phyloP scores from a whole-genome alignment of 176 grass and related monocot species.

The Oryza officinalis region DNA sequence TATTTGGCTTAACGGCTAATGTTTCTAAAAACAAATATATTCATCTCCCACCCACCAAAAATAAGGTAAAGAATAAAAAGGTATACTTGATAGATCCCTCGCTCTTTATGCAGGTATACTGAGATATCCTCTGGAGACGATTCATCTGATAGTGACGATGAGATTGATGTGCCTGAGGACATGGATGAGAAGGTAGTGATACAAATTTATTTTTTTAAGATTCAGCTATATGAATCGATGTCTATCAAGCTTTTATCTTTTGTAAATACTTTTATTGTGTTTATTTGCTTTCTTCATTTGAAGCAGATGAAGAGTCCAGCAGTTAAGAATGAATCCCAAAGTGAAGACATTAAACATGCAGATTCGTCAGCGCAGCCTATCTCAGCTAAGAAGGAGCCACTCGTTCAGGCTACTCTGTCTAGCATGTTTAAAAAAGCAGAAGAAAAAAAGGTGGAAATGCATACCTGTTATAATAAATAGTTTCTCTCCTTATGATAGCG shows the following conservation, averaged over 20 bases:
- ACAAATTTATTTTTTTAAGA: constrained; percentile 10
- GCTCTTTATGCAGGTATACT: too few species aligned
- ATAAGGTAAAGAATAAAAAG: too few species aligned
- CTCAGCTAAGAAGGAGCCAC: constrained; percentile 54
- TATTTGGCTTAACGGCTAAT: too few species aligned
- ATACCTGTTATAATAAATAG: background rate
- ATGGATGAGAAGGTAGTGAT: constrained; percentile 39
- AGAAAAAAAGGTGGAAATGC: constrained; percentile 54
- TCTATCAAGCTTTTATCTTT: background rate
- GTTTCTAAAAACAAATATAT: too few species aligned
- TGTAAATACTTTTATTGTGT: constrained; percentile 1
- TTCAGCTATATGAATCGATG: constrained; percentile 28
- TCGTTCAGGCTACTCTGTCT: constrained; percentile 86
- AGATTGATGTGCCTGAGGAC: too few species aligned
- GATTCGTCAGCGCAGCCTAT: constrained; percentile 36
- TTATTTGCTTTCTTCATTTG: constrained; percentile 19
- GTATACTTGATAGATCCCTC: too few species aligned
- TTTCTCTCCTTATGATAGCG: background rate
- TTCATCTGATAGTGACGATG: too few species aligned
- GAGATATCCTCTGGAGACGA: too few species aligned
- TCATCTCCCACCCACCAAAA: too few species aligned
- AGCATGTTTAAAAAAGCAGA: constrained; percentile 67
- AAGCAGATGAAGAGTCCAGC: constrained; percentile 30
- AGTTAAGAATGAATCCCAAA: constrained; percentile 43
- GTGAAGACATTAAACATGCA: constrained; percentile 38